Evolutionary conservation across 1,139 yeast species (phyloP), one percentile per base, ranked within the genome.

Genomic region (Yamadazyma atmosphaerica): DNA sequence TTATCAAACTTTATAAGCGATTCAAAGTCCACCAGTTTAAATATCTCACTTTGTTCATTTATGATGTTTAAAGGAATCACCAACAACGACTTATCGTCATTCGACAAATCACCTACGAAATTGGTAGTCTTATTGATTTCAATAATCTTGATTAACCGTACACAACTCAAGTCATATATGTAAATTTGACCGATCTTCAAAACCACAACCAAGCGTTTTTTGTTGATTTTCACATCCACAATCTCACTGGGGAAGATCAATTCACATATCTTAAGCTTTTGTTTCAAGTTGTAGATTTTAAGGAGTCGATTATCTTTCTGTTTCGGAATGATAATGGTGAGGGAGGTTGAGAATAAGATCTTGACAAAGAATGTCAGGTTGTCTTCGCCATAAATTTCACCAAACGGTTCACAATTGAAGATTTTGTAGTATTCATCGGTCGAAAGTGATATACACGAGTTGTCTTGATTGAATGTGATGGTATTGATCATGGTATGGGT

Each of bases 151-250:
- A 83, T 55, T 18, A 83, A 65, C 46, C 83, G 72, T 67, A 85
- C 83, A 51, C 86, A 83, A 46, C 85, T 80, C 46, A 85, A 76
- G 55, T 85, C 92, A 55, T 85, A 85, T 18, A 84, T 70, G 52
- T 79, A 82, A 9, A 85, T 76, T 46, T 83, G 85, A 35, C 83
- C 87, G 27, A 60, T 51, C 43, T 79, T 76, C 36, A 84, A 58
- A 11, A 81, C 65, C 15, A 83, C 86, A 34, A 83, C 69, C 44
- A 85, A 60, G 36, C 90, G 58, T 49, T 81, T 81, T 32, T 89
- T 64, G 56, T 84, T 85, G 65, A 85, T 71, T 45, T 77, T 76
- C 14, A 84, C 76, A 33, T 81, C 77, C 25, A 81, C 58, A 6
- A 85, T 77, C 12, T 73, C 67, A 8, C 80, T 74, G 1, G 87